Evolutionary conservation across 139 green algal species (phyloP).

Genomic region (Tetraselmis striata): DNA sequence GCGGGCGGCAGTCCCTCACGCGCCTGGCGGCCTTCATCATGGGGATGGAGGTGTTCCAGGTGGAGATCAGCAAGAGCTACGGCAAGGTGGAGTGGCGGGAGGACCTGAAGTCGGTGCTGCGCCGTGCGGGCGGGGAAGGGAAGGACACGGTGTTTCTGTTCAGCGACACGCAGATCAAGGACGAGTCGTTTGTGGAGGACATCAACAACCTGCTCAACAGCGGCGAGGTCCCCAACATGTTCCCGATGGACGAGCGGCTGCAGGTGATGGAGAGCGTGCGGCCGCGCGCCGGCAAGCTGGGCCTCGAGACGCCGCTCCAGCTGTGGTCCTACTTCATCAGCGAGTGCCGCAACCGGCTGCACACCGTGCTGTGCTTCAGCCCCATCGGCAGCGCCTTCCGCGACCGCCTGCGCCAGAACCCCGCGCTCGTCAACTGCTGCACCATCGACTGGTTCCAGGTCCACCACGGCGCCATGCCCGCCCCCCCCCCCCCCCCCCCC

Average conservation of each 20-base stretch:
- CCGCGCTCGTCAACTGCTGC: constrained; percentile 76
- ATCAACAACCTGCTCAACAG: constrained; percentile 81
- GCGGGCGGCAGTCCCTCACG: constrained; percentile 56
- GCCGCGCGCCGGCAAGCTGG: constrained; percentile 44
- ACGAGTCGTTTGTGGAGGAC: constrained; percentile 75
- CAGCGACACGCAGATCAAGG: constrained; percentile 70
- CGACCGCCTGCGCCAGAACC: constrained; percentile 63
- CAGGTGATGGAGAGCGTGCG: constrained; percentile 57
- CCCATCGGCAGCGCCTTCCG: constrained; percentile 66
- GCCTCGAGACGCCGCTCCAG: constrained; percentile 63
- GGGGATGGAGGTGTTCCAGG: constrained; percentile 63
- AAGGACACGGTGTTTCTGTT: constrained; percentile 63
- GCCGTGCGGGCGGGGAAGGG: constrained; percentile 42
- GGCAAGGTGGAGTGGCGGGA: constrained; percentile 59
- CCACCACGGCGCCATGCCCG: too few relatives aligned
- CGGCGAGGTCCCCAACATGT: constrained; percentile 77
- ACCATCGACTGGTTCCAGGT: constrained; percentile 66
- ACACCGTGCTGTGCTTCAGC: constrained; percentile 63
- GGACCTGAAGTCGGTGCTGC: constrained; percentile 60
- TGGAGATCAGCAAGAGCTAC: constrained; percentile 77
- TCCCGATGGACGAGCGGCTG: constrained; percentile 53
- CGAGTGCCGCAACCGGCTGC: constrained; percentile 50
- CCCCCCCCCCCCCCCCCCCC: too few relatives aligned
- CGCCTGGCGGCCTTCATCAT: constrained; percentile 62
- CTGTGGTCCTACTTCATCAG: constrained; percentile 64